Evolutionary conservation across 768 basidiomycete genomes (phyloP).

Genomic region (Leccinum obscurum): DNA sequence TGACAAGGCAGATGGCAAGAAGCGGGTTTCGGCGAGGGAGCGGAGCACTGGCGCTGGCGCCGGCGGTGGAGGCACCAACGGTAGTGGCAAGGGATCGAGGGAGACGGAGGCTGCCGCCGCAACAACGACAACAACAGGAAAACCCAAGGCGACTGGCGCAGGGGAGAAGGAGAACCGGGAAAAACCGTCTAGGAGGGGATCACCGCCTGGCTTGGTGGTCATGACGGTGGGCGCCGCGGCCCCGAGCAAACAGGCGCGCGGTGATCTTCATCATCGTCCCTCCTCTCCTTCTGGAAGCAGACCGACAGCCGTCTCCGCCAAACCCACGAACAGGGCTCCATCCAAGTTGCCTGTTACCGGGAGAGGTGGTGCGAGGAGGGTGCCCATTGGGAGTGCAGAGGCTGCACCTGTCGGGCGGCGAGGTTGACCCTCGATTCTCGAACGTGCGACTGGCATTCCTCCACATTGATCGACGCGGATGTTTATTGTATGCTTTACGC

Average conservation of each 20-base stretch:
- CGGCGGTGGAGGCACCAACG: neutral
- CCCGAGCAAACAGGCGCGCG: constrained; percentile 19
- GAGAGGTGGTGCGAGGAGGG: constrained; percentile 59
- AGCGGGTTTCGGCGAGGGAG: constrained; percentile 35
- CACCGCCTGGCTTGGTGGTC: constrained; percentile 16
- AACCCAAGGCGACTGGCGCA: constrained; percentile 32
- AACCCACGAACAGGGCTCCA: constrained; percentile 13
- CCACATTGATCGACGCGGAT: constrained; percentile 6
- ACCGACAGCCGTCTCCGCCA: constrained; percentile 11
- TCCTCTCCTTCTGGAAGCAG: constrained; percentile 9
- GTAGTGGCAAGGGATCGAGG: constrained; percentile 31
- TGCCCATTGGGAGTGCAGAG: constrained; percentile 65
- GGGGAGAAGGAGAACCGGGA: constrained; percentile 38
- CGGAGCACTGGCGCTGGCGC: constrained; percentile 31
- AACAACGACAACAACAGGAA: constrained; percentile 19
- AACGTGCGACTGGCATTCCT: neutral
- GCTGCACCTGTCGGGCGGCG: constrained; percentile 54
- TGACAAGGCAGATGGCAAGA: constrained; percentile 23
- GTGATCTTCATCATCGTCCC: neutral
- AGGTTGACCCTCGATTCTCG: constrained; percentile 30
- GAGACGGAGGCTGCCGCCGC: constrained; percentile 15
- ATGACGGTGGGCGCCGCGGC: constrained; percentile 12
- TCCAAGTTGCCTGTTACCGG: constrained; percentile 34
- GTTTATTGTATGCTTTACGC: constrained; percentile 16
- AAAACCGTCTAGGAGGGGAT: constrained; percentile 33